phyloP scores from a whole-genome alignment of 768 basidiomycete genomes.

The Trametes sanguinea region DNA sequence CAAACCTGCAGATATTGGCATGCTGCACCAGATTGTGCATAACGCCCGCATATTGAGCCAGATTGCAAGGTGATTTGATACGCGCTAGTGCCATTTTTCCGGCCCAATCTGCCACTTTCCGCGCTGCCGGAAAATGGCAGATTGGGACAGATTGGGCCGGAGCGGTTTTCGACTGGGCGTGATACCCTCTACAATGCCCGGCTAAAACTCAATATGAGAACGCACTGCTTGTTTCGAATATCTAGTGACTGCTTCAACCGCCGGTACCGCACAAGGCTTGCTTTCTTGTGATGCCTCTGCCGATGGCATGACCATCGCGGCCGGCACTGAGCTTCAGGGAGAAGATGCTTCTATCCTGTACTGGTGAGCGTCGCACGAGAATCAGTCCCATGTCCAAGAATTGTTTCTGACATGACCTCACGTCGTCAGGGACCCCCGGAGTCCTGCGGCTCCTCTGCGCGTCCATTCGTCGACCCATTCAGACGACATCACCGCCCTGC shows the following conservation, averaged over 20 bases:
- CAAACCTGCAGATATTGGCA: no score
- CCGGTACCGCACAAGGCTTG: conserved; percentile 36
- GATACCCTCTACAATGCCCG: conserved; percentile 10
- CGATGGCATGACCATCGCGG: conserved; percentile 74
- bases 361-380: conserved; percentile 53
- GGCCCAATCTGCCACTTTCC: no score
- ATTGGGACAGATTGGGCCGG: no score
- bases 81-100: no score
- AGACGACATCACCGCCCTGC: conserved; percentile 84
- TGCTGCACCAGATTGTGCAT: no score
- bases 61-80: no score
- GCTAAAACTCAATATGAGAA: conserved; percentile 33
- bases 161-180: no score
- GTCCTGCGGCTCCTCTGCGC: conserved; percentile 66
- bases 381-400: not conserved
- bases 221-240: conserved; percentile 11
- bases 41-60: no score
- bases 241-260: conserved; percentile 28
- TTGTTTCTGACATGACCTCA: not conserved
- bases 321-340: conserved; percentile 77
- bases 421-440: conserved; percentile 76
- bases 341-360: conserved; percentile 84
- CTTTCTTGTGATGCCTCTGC: conserved; percentile 71
- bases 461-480: conserved; percentile 88
- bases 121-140: no score